phyloP scores from a whole-genome alignment of 176 grass and related monocot species.

The Carex parvula region DNA sequence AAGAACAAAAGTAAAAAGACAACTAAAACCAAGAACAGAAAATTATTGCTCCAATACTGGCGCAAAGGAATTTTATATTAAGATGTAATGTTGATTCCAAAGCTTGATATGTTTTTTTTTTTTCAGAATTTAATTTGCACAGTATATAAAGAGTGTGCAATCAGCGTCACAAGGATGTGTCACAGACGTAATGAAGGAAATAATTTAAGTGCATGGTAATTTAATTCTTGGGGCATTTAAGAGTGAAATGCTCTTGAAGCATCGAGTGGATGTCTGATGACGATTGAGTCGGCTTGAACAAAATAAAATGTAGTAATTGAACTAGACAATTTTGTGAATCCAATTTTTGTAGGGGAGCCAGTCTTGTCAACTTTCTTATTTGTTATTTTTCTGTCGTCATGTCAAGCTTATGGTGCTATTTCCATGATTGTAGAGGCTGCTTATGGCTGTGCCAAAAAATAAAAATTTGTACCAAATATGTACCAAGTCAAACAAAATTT shows the following conservation, averaged over 20 bases:
- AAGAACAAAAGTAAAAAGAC: background rate
- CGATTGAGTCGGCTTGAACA: background rate
- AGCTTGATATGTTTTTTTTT: constrained; percentile 5
- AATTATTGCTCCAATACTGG: background rate
- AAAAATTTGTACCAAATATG: background rate
- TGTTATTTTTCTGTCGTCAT: background rate
- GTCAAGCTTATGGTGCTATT: background rate
- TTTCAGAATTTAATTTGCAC: constrained; percentile 5
- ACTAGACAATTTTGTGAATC: constrained; percentile 12
- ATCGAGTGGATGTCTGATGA: background rate
- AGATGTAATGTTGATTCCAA: background rate
- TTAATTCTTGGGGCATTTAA: background rate
- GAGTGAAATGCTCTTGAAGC: constrained; percentile 2
- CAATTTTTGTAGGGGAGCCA: background rate
- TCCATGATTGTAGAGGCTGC: background rate
- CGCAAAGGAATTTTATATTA: background rate
- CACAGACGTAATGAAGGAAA: constrained; percentile 47
- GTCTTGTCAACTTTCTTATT: background rate
- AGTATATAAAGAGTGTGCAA: constrained; percentile 94
- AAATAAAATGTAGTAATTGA: constrained; percentile 2
- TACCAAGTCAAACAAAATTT: background rate
- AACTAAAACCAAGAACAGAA: background rate
- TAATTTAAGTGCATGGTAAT: background rate
- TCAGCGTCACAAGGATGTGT: constrained; percentile 77
- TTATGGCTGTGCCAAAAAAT: background rate